Percentiles rank a stretch among this genome's conserved stretches.
Evolutionary conservation across 192 early-diverging fungal species (phyloP).

Genomic region (Chytriomyces confervae): DNA sequence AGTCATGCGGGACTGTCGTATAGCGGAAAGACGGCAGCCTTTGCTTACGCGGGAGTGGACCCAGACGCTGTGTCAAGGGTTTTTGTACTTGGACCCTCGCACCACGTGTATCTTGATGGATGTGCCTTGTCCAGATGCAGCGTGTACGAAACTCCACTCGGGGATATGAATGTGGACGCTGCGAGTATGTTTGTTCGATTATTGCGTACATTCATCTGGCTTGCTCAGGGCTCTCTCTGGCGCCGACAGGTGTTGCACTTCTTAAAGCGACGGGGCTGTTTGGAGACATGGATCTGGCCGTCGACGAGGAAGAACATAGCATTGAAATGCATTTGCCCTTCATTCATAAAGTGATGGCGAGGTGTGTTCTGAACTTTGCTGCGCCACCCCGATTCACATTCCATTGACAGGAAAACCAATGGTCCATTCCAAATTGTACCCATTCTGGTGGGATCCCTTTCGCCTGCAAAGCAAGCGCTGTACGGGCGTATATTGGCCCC

Average conservation of each 20-base stretch:
- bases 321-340: slow-evolving; percentile 98
- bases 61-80: slow-evolving; percentile 63
- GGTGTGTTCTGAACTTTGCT: slow-evolving; percentile 39
- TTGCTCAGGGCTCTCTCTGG: neutral
- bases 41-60: slow-evolving; percentile 81
- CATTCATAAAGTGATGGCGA: slow-evolving; percentile 80
- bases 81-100: slow-evolving; percentile 93
- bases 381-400: neutral
- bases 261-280: slow-evolving; percentile 72
- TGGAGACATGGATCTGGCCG: slow-evolving; percentile 62
- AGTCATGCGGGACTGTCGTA: slow-evolving; percentile 94
- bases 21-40: slow-evolving; percentile 89
- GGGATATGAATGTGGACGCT: slow-evolving; percentile 75
- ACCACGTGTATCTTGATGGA: slow-evolving; percentile 80
- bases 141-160: slow-evolving; percentile 87
- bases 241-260: slow-evolving; percentile 61
- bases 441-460: slow-evolving; percentile 82
- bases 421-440: slow-evolving; percentile 77
- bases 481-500: slow-evolving; percentile 78
- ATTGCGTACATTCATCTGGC: neutral
- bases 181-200: slow-evolving; percentile 49
- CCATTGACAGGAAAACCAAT: slow-evolving; percentile 23
- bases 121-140: slow-evolving; percentile 79
- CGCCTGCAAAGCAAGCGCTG: slow-evolving; percentile 59
- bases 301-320: slow-evolving; percentile 95